phyloP scores from a whole-genome alignment of 2,329 filamentous ascomycete genomes.

The Microdochium trichocladiopsis region DNA sequence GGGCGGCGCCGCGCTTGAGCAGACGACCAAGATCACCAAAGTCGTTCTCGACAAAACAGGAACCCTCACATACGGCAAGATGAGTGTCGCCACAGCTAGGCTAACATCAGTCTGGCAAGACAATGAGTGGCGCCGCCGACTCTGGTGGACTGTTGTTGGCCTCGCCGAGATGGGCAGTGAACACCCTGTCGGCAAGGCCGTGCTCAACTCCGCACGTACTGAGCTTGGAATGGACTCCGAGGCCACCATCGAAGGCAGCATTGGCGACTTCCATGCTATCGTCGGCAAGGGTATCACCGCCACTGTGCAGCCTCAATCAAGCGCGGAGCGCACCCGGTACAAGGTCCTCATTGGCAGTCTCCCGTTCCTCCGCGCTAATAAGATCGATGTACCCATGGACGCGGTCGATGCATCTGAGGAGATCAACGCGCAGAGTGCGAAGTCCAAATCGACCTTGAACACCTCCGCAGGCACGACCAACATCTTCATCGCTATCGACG shows the following conservation, averaged over 20 bases:
- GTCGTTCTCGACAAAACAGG: conserved; percentile 95
- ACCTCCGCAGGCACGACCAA: conserved; percentile 69
- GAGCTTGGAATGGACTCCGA: conserved; percentile 68
- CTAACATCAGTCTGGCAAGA: conserved; percentile 63
- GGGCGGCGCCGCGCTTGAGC: conserved; percentile 86
- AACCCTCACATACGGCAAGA: conserved; percentile 88
- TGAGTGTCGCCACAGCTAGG: conserved; percentile 75
- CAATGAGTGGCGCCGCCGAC: conserved; percentile 58
- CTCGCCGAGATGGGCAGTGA: conserved; percentile 95
- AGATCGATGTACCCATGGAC: conserved; percentile 57
- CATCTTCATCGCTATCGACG: conserved; percentile 86
- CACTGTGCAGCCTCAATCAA: conserved; percentile 67
- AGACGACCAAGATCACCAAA: conserved; percentile 81
- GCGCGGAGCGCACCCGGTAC: conserved; percentile 64
- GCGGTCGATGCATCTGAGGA: conserved; percentile 58
- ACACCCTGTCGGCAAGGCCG: conserved; percentile 89
- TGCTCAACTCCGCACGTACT: conserved; percentile 66
- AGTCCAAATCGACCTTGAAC: conserved; percentile 22
- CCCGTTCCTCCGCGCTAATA: conserved; percentile 64
- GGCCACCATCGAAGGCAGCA: conserved; percentile 70
- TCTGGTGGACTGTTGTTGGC: conserved; percentile 96
- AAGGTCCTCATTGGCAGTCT: conserved; percentile 77
- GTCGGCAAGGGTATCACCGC: conserved; percentile 85
- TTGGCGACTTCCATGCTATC: conserved; percentile 76
- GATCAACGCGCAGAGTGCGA: conserved; percentile 39